Percentiles rank a stretch among this genome's conserved stretches.
Conservation (phyloP, 148 eudicot genomes). For the Diospyros lotus region DNA sequence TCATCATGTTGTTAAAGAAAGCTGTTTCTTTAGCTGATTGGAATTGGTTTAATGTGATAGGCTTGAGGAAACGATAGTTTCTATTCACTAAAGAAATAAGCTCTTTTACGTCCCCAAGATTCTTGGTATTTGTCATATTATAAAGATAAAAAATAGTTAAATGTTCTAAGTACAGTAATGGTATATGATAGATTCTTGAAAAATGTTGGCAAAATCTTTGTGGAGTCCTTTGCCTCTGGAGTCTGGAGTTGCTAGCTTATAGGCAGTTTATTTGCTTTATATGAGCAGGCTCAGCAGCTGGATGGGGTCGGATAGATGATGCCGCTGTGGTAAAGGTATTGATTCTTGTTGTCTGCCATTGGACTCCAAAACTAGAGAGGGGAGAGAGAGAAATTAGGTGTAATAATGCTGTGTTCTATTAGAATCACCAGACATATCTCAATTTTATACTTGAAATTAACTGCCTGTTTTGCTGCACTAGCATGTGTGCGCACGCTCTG, state of each 20-base stretch:
- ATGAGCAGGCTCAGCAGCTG: constrained; percentile 94
- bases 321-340: constrained; percentile 93
- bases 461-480: background rate
- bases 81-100: background rate
- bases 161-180: too few species aligned
- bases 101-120: background rate
- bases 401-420: background rate
- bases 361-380: background rate
- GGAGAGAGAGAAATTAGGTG: background rate
- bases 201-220: too few species aligned
- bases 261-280: constrained; percentile 20
- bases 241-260: constrained; percentile 6
- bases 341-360: background rate
- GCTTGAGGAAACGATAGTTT: background rate
- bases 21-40: background rate
- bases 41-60: background rate
- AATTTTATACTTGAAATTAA: background rate
- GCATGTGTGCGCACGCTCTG: background rate
- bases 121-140: background rate
- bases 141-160: too few species aligned
- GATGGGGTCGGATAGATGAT: constrained; percentile 96
- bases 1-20: background rate
- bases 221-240: background rate
- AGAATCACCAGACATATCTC: background rate
- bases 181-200: too few species aligned